Percentiles rank a stretch among this genome's conserved stretches.
These are phyloP conservation scores for Orbilia oligospora DNA, from an alignment of 2,329 filamentous ascomycete genomes.

Conservation along the genomic window DNA sequence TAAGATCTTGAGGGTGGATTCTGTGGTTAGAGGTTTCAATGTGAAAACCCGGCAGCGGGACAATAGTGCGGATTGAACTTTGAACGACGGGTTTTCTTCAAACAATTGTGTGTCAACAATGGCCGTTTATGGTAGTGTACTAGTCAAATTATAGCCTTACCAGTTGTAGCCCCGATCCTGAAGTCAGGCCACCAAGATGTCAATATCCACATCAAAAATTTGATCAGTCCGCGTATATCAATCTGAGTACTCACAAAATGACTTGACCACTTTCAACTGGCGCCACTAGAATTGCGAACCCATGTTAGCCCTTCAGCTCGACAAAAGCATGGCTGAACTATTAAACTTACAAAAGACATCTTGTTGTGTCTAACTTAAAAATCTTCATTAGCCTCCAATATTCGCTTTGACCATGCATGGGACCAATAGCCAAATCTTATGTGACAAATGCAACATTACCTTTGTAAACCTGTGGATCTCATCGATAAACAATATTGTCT, in stretches of 20 bases:
- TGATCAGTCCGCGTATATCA: background rate
- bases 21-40: slow-evolving; percentile 78
- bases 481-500: slow-evolving; percentile 97
- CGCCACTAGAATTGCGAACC: slow-evolving; percentile 70
- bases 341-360: slow-evolving; percentile 78
- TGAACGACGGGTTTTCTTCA: slow-evolving; percentile 84
- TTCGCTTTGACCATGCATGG: background rate
- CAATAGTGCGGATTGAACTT: slow-evolving; percentile 87
- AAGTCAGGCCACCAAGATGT: background rate
- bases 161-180: slow-evolving; percentile 89
- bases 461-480: slow-evolving; percentile 78
- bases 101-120: slow-evolving; percentile 10
- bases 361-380: slow-evolving; percentile 78
- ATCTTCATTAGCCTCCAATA: slow-evolving; percentile 30
- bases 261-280: slow-evolving; percentile 92
- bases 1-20: slow-evolving; percentile 72
- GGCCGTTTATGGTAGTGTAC: background rate
- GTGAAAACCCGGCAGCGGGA: slow-evolving; percentile 94
- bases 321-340: background rate
- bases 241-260: slow-evolving; percentile 73
- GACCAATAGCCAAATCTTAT: background rate
- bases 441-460: slow-evolving; percentile 22
- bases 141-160: slow-evolving; percentile 56
- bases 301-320: background rate
- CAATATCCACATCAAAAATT: background rate